phyloP scores from a whole-genome alignment of 208 protist genomes.

The Trypanosoma melophagium region DNA sequence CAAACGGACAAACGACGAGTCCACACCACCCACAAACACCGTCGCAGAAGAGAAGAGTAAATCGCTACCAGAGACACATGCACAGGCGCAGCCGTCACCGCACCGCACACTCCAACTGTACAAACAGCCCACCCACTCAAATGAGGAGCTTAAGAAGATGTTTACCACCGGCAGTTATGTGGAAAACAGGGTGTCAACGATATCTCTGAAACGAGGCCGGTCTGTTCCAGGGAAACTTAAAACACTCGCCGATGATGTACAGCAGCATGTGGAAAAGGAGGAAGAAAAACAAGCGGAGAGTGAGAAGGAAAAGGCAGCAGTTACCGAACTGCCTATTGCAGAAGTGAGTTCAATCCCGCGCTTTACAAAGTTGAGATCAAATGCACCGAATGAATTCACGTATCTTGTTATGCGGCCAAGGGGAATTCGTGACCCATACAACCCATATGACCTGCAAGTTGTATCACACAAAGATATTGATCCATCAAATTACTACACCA shows the following conservation, averaged over 20 bases:
- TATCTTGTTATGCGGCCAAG: conserved; percentile 86
- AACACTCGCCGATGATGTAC: conserved; percentile 18
- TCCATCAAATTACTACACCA: conserved; percentile 90
- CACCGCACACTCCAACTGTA: conserved; percentile 70
- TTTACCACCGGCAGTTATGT: conserved; percentile 33
- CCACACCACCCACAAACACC: background rate
- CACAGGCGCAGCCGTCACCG: background rate
- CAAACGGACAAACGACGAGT: background rate
- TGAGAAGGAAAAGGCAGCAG: background rate
- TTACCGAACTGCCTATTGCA: no score
- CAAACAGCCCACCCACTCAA: conserved; percentile 45
- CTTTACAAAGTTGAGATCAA: conserved; percentile 77
- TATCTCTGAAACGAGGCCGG: conserved; percentile 23
- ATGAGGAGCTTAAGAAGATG: conserved; percentile 55
- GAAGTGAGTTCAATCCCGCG: conserved; percentile 44
- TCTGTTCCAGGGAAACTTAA: conserved; percentile 33
- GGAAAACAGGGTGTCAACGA: conserved; percentile 31
- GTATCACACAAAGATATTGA: conserved; percentile 90
- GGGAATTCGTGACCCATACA: conserved; percentile 84
- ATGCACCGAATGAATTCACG: conserved; percentile 88
- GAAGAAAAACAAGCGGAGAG: background rate
- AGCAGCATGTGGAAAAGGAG: background rate
- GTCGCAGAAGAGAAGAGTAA: no score
- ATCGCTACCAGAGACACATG: conserved; percentile 50
- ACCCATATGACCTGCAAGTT: conserved; percentile 94